Percentiles rank a stretch among this genome's conserved stretches.
These are phyloP conservation scores for Capsicum baccatum DNA, from an alignment of 257 asterid genomes.

Conservation along the genomic window DNA sequence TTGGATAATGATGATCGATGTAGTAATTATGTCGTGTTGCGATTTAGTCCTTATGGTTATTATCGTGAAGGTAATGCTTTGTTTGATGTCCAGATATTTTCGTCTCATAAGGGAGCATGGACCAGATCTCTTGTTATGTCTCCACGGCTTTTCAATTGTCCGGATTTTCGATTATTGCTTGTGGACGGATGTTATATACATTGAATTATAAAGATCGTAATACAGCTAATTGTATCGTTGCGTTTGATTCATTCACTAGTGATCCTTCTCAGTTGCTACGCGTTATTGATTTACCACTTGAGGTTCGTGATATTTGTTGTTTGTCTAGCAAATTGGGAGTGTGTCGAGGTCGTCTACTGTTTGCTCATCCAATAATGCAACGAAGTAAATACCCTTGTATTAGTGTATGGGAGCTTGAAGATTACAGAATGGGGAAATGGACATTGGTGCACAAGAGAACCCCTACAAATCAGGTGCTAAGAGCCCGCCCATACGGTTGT, in stretches of 20 bases:
- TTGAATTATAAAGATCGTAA: background rate
- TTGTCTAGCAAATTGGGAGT: background rate
- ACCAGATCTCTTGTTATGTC: background rate
- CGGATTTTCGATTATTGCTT: background rate
- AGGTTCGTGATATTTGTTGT: background rate
- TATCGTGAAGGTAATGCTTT: background rate
- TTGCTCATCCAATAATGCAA: background rate
- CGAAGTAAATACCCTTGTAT: background rate
- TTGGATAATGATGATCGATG: background rate
- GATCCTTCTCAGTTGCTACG: background rate
- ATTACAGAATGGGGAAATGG: background rate
- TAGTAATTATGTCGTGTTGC: background rate
- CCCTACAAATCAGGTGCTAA: background rate
- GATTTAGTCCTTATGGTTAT: background rate
- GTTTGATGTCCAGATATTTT: background rate
- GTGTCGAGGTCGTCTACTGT: background rate
- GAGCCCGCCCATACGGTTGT: background rate
- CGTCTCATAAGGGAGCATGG: background rate
- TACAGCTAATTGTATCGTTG: background rate
- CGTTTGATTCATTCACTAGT: background rate
- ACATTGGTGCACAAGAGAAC: background rate
- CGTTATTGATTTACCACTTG: background rate
- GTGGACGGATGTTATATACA: background rate
- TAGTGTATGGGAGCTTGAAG: background rate
- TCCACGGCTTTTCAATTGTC: background rate